Conservation (phyloP, 2,329 filamentous ascomycete genomes). For the Grosmannia huntii region DNA sequence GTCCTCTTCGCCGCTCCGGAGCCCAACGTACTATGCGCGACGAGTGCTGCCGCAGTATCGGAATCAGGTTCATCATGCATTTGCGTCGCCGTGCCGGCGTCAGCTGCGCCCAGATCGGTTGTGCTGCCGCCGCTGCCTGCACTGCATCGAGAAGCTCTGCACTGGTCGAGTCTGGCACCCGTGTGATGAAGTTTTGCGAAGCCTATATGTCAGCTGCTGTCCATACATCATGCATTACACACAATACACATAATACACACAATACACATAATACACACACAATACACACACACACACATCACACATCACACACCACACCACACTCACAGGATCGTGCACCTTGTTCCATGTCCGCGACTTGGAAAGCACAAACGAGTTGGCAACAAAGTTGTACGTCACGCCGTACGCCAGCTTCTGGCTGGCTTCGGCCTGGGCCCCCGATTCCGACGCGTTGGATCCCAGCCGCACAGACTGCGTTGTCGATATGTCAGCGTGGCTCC, state of each 20-base stretch:
- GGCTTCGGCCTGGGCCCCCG: background rate
- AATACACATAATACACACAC: background rate
- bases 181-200: constrained; percentile 72
- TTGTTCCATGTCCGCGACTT: constrained; percentile 61
- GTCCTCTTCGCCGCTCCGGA: too few relatives aligned
- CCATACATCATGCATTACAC: too few relatives aligned
- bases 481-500: background rate
- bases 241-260: too few relatives aligned
- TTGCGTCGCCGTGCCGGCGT: constrained; percentile 62
- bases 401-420: constrained; percentile 3
- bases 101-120: constrained; percentile 57
- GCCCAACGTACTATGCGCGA: constrained; percentile 55
- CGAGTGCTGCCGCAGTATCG: constrained; percentile 71
- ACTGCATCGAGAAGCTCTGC: constrained; percentile 66
- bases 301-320: background rate
- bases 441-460: constrained; percentile 1
- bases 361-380: constrained; percentile 64
- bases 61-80: constrained; percentile 78
- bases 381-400: constrained; percentile 67
- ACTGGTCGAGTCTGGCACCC: constrained; percentile 71
- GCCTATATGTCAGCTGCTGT: constrained; percentile 24
- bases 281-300: too few relatives aligned
- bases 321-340: constrained; percentile 49
- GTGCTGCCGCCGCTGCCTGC: constrained; percentile 62
- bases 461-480: constrained; percentile 1